Base-by-base conservation (phyloP, 129 eudicot genomes). In the Escallonia herrerae region DNA sequence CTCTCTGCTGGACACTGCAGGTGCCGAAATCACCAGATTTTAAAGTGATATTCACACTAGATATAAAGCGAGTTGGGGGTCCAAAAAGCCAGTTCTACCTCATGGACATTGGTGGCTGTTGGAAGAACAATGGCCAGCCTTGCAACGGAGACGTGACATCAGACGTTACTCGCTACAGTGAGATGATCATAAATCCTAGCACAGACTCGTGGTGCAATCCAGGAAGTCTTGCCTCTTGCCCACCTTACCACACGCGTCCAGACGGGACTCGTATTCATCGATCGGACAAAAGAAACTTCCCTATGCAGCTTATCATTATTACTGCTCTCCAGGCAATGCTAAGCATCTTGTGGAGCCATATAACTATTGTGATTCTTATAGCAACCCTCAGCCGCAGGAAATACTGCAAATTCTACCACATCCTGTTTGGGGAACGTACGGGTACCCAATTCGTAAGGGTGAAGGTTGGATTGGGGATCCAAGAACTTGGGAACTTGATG, bases 111-210 rank as follows among this genome's bases (percentile, higher is more conserved):
- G 87, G 87, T 40, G 75, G 87, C 41, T 82, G 87, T 61, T 82
- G 87, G 87, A 82, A 82, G 76, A 82, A 82, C 60, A 82, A 72
- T 38, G 87, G 86, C 44, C 64, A 69, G 42, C 77, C 86, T 2
- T 77, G 86, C n/a, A 65, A 81, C 12, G 83, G 86, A 3, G 74
- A 77, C 11, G 83, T 81, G 6, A 45, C 77, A n/a, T 73, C 86
- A 7, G 86, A 81, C 15, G 86, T 81, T 4, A 81, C 86, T 38
- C 71, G 83, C 41, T 81, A 81, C 43, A 77, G 80, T 38, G 86
- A 81, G 64, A 73, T 81, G 80, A 81, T 81, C 52, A 72, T 81
- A 11, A 81, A 81, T 37, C 86, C 86, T 1, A 41, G 33, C 3
- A 22, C 64, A 4, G 56, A 63, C 33, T n/a, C 65, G 3, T 58